A percentile compares a stretch with the other conserved stretches of the same genome.
Conservation (phyloP, 2,329 filamentous ascomycete genomes). For the Fusarium bactridioides region DNA sequence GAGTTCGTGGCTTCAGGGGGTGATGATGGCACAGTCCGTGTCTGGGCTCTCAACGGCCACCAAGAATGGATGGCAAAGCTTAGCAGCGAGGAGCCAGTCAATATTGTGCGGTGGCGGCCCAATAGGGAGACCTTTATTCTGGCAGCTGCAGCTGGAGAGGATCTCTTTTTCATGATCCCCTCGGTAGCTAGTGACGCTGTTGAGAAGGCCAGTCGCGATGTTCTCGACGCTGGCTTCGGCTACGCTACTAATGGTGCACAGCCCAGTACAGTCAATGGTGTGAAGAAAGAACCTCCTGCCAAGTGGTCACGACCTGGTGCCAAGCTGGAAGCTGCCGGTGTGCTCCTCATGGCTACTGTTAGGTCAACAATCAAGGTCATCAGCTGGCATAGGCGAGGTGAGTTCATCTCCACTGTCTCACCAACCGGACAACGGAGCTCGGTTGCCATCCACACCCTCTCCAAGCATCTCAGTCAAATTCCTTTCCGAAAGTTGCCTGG, state of each 20-base stretch:
- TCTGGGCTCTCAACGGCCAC: slow-evolving; percentile 91
- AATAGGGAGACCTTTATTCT: slow-evolving; percentile 81
- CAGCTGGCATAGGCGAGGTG: slow-evolving; percentile 91
- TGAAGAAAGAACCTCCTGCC: slow-evolving; percentile 77
- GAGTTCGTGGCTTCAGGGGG: slow-evolving; percentile 90
- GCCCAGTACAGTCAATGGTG: slow-evolving; percentile 59
- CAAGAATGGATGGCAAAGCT: slow-evolving; percentile 87
- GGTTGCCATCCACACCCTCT: slow-evolving; percentile 93
- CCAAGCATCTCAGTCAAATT: slow-evolving; percentile 92
- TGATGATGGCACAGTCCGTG: slow-evolving; percentile 88
- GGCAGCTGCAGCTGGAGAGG: slow-evolving; percentile 83
- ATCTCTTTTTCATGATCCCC: slow-evolving; percentile 84
- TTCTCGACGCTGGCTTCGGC: slow-evolving; percentile 90
- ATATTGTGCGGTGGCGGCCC: slow-evolving; percentile 89
- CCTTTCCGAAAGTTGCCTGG: slow-evolving; percentile 84
- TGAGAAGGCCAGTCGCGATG: slow-evolving; percentile 76
- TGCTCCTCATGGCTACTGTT: slow-evolving; percentile 82
- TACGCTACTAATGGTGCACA: slow-evolving; percentile 78
- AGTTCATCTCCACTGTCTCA: slow-evolving; percentile 93
- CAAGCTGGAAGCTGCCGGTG: slow-evolving; percentile 77
- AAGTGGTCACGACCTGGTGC: slow-evolving; percentile 84
- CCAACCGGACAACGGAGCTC: slow-evolving; percentile 80
- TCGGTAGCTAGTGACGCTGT: slow-evolving; percentile 75
- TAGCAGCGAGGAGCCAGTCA: slow-evolving; percentile 80
- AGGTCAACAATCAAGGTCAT: slow-evolving; percentile 85